phyloP scores from a whole-genome alignment of 352 stramenopile genomes.

The Pythium apleroticum region DNA sequence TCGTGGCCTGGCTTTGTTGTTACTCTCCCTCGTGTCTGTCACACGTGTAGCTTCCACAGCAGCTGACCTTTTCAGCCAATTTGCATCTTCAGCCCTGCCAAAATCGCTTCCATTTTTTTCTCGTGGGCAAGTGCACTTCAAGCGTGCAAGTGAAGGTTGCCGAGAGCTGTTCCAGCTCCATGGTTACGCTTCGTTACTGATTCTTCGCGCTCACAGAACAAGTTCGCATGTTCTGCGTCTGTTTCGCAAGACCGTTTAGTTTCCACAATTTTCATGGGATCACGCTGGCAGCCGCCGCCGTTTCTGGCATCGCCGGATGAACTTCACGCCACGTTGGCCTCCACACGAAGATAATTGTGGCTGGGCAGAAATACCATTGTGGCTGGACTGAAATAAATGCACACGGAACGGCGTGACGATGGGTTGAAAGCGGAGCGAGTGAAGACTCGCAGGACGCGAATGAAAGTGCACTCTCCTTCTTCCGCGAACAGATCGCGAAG shows the following conservation, averaged over 20 bases:
- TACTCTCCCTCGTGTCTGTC: not conserved
- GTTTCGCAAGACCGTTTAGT: constrained; percentile 2
- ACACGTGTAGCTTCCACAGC: not conserved
- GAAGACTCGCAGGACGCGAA: not conserved
- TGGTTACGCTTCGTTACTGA: not conserved
- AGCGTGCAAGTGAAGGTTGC: not conserved
- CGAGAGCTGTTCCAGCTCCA: not conserved
- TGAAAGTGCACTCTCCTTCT: not conserved
- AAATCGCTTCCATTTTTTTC: not conserved
- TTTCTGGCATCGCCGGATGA: not conserved
- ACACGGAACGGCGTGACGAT: not conserved
- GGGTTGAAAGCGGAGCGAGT: too few species aligned
- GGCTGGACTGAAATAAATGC: not conserved
- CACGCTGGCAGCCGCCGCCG: not conserved
- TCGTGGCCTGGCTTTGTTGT: not conserved
- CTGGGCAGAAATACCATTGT: not conserved
- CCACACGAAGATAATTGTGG: not conserved
- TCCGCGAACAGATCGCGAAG: not conserved
- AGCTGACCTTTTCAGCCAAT: not conserved
- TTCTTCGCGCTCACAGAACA: not conserved
- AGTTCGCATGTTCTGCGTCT: not conserved
- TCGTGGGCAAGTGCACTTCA: not conserved
- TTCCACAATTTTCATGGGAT: constrained; percentile 2
- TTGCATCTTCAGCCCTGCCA: not conserved
- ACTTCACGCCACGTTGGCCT: not conserved